Evolutionary conservation across 2,329 filamentous ascomycete genomes (phyloP).

Genomic region (Volutella citrinella): DNA sequence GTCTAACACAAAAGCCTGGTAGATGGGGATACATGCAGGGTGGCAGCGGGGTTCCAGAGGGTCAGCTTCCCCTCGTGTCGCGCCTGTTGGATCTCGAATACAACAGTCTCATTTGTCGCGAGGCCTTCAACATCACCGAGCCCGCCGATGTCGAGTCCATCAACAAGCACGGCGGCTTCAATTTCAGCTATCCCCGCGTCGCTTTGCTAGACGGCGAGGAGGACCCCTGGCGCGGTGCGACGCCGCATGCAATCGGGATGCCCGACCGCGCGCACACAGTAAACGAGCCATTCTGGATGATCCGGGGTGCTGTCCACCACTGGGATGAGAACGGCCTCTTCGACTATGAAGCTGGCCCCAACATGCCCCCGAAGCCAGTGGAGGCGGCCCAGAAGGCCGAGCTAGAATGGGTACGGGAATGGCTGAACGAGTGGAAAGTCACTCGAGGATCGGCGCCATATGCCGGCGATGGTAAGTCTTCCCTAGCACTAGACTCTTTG

Average conservation of each 20-base stretch:
- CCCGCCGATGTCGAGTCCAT: conserved; percentile 62
- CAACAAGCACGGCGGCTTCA: conserved; percentile 74
- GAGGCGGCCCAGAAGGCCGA: too few relatives aligned
- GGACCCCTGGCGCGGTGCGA: conserved; percentile 77
- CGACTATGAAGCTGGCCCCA: too few relatives aligned
- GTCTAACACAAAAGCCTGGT: conserved; percentile 16
- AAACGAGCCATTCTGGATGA: conserved; percentile 69
- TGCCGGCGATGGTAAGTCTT: too few relatives aligned
- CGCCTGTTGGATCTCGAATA: conserved; percentile 66
- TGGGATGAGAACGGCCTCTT: conserved; percentile 76
- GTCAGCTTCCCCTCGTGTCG: conserved; percentile 67
- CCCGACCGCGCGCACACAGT: conserved; percentile 55
- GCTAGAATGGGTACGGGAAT: too few relatives aligned
- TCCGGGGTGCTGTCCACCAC: conserved; percentile 73
- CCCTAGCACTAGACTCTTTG: too few relatives aligned
- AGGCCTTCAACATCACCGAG: conserved; percentile 66
- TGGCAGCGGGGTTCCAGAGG: conserved; percentile 63
- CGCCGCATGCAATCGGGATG: conserved; percentile 63
- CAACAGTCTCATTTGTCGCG: conserved; percentile 58
- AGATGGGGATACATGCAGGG: conserved; percentile 79
- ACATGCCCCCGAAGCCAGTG: too few relatives aligned
- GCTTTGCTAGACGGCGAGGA: conserved; percentile 73
- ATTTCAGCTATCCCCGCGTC: conserved; percentile 70
- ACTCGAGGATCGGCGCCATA: too few relatives aligned
- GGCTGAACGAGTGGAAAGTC: too few relatives aligned